Evolutionary conservation across 352 stramenopile genomes (phyloP), one percentile per base, ranked within the genome.

Genomic region (Pythium aphanidermatum): DNA sequence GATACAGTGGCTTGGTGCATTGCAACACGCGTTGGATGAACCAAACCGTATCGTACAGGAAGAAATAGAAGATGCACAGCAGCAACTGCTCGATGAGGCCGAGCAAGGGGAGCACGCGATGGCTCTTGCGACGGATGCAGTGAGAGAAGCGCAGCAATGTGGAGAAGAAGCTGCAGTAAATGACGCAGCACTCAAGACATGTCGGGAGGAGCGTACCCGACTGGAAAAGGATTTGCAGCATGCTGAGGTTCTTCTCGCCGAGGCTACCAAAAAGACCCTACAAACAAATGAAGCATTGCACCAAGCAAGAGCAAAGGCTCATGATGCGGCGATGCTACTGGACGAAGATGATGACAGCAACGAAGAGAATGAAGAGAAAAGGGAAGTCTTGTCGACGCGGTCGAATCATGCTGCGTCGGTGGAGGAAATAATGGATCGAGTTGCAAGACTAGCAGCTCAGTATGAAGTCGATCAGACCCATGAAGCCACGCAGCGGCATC

Each of bases 51-150:
- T 91, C 36, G 67, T 78, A 1, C 60, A 83, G 31, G 79, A 91
- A 14, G 79, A 91, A 48, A 87, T 91, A 45, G 65, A 81, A 5
- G 74, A 88, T 19, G 72, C 70, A 2, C 79, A 89, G 47, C 57
- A 63, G 3, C 63, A 82, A 21, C 40, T 91, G 0, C 25, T 65
- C 14, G 21, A 51, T 0, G 74, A 87, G 28, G 41, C 55, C 3
- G 58, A 72, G 27, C 46, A 60, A 1, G 62, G 79, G 23, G 61
- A 62, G 25, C 57, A 63, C 17, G 74, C 69, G 2, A 64, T 84
- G 34, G 48, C 61, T n/a, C 48, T 60, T 4, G 74, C 74, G 4
- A 65, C 63, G 0, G 69, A 79, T 13, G 74, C 74, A 0, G 74
- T 86, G 3, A 43, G 63, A 10, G 54, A 46, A 2, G 74, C 74